Base-by-base conservation (phyloP, 2,329 filamentous ascomycete species). In the Cercospora sp. region DNA sequence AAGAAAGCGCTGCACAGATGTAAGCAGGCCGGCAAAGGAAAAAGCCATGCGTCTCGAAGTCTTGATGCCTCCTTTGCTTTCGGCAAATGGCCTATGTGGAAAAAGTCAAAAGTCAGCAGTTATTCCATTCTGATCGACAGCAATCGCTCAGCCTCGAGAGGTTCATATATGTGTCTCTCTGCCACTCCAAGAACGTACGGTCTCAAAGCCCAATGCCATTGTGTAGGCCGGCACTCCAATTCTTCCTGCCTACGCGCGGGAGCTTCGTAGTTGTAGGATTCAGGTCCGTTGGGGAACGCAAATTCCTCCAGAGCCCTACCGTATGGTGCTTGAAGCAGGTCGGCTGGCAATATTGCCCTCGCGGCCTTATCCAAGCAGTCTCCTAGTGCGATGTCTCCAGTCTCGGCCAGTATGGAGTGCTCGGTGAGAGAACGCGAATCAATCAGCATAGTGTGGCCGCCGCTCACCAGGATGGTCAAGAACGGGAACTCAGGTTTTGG, bases 361-460 rank as follows among this genome's bases (percentile, higher is more conserved):
- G 92, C 93, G 66, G 89, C 86, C 80, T 98, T 97, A 82, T 99
- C 95, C 36, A 99, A 83, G 74, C 91, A 88, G 79, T 97, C 92
- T 60, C 95, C 95, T 67, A 97, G 83, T n/a, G 95, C 93, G 70
- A 94, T 89, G 79, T 96, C 93, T n/a, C 80, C 81, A 0, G 91
- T 91, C 16, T 86, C 84, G 18, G 90, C 93, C 28, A 98, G 81
- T 67, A 96, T 87, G 58, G 83, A 81, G 79, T 98, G 94, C 28
- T 89, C 82, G 28, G 85, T 88, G 2, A 95, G 82, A 3, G 85
- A 84, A 45, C 82, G 82, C 7, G 93, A 96, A 75, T 90, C 87
- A 48, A 97, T 87, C 20, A 99, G 88, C 78, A 96, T 88, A 0
- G 94, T 94, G 81, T 99, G 94, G 1, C 95, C 95, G 42, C 95